phyloP scores from a whole-genome alignment of 2,329 filamentous ascomycete genomes.

The Clarireedia homoeocarpa region DNA sequence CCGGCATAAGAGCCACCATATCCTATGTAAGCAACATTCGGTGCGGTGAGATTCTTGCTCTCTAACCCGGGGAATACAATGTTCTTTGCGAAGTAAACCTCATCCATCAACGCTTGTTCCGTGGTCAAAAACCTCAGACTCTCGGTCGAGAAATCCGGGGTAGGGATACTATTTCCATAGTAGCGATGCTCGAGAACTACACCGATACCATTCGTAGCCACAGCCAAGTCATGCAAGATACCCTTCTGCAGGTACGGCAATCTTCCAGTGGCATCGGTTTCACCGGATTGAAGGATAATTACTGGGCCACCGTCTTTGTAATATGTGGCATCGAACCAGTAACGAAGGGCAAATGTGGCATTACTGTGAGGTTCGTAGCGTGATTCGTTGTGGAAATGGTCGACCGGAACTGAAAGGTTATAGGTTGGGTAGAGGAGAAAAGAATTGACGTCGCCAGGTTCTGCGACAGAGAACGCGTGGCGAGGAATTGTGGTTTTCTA shows the following conservation, averaged over 20 bases:
- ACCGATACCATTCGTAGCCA: slow-evolving; percentile 65
- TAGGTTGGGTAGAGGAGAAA: slow-evolving; percentile 27
- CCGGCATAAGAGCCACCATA: slow-evolving; percentile 85
- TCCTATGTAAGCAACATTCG: slow-evolving; percentile 61
- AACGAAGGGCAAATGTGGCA: slow-evolving; percentile 61
- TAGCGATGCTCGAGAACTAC: slow-evolving; percentile 84
- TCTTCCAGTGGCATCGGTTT: slow-evolving; percentile 55
- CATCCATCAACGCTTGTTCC: slow-evolving; percentile 74
- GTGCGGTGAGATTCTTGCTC: slow-evolving; percentile 56
- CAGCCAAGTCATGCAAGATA: slow-evolving; percentile 61
- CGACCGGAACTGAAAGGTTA: slow-evolving; percentile 41
- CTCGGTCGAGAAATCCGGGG: slow-evolving; percentile 55
- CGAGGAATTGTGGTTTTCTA: slow-evolving; percentile 20
- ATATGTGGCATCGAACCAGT: slow-evolving; percentile 74
- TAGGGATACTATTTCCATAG: slow-evolving; percentile 71
- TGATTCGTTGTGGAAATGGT: slow-evolving; percentile 78
- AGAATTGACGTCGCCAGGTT: slow-evolving; percentile 18
- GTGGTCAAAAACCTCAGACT: slow-evolving; percentile 77
- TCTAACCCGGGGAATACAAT: slow-evolving; percentile 64
- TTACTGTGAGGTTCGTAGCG: slow-evolving; percentile 69
- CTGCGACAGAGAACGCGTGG: slow-evolving; percentile 5
- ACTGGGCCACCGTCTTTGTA: slow-evolving; percentile 75
- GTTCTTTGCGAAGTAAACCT: slow-evolving; percentile 70
- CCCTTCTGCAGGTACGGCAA: slow-evolving; percentile 70
- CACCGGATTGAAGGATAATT: slow-evolving; percentile 67